Percentiles rank a stretch among this genome's conserved stretches.
Conservation (phyloP, 176 grass and related monocot species). For the Dendrocalamus sinicus region DNA sequence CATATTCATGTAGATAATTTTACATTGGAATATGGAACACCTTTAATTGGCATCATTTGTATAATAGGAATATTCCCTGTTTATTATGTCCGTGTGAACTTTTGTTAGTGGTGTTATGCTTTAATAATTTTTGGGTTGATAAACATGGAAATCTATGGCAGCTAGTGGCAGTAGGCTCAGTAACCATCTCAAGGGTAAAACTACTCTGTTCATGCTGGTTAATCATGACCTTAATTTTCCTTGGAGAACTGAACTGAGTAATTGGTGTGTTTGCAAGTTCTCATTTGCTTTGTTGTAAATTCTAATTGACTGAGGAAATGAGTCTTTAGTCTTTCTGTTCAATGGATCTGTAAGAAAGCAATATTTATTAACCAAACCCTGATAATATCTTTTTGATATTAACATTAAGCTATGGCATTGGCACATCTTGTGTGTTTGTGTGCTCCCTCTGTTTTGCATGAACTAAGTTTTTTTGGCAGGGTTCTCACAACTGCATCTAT, state of each 20-base stretch:
- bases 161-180: neutral
- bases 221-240: neutral
- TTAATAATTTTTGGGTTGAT: neutral
- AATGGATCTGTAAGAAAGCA: neutral
- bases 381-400: neutral
- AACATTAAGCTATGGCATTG: neutral
- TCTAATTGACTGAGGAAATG: slow-evolving; percentile 14
- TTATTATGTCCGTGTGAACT: neutral
- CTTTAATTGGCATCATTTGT: neutral
- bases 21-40: neutral
- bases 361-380: neutral
- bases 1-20: slow-evolving; percentile 6
- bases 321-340: neutral
- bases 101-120: neutral
- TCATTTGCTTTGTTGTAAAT: neutral
- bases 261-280: neutral
- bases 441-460: neutral
- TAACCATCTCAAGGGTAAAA: slow-evolving; percentile 3
- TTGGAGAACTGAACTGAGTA: neutral
- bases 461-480: neutral
- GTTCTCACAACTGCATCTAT: slow-evolving; percentile 17
- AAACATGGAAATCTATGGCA: neutral
- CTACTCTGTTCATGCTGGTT: neutral
- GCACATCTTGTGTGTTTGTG: neutral
- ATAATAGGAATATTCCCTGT: slow-evolving; percentile 1